These are phyloP conservation scores for Hyphodiscus hymeniophilus DNA, from an alignment of 495 filamentous ascomycete genomes.

Conservation along the genomic window DNA sequence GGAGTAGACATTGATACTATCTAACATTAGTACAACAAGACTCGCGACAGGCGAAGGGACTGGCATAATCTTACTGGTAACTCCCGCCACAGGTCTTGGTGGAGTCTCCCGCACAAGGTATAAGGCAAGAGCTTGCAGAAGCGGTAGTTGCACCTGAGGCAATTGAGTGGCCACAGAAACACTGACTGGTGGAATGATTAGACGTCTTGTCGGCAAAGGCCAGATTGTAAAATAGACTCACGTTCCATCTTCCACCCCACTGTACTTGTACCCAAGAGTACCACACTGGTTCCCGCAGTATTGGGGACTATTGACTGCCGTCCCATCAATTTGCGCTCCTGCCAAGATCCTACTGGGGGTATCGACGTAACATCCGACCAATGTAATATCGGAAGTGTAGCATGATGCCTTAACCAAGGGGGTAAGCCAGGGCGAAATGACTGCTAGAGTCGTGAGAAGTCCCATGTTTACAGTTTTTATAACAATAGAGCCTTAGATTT, in stretches of 20 bases:
- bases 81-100: neutral
- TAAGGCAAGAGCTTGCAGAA: neutral
- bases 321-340: neutral
- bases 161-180: neutral
- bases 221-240: neutral
- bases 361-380: neutral
- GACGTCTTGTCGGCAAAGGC: neutral
- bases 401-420: no score
- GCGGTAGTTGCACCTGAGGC: neutral
- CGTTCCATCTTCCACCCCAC: neutral
- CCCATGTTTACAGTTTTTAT: no score
- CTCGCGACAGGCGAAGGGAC: neutral
- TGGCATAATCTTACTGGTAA: neutral
- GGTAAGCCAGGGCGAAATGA: no score
- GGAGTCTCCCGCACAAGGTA: neutral
- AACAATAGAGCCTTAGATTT: no score
- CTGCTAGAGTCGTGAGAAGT: no score
- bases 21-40: no score
- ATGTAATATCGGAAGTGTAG: neutral
- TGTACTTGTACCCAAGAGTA: neutral
- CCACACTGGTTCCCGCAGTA: neutral
- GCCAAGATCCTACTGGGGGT: neutral
- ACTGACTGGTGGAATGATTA: neutral
- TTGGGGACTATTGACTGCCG: neutral
- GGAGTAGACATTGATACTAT: neutral